Evolutionary conservation across 768 basidiomycete genomes (phyloP).

Genomic region (Trametes meyenii): DNA sequence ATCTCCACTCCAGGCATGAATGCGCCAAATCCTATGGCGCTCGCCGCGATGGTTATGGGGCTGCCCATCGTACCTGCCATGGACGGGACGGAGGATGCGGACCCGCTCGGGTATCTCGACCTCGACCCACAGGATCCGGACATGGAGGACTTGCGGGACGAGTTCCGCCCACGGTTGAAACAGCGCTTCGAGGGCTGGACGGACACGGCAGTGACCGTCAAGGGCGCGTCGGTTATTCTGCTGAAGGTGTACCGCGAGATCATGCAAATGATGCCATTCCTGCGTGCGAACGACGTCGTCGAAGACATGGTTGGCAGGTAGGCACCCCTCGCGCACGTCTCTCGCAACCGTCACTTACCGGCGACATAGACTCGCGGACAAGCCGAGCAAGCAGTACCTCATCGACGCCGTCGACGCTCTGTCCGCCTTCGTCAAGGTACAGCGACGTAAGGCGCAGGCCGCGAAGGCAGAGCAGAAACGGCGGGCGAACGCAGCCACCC

Average conservation of each 20-base stretch:
- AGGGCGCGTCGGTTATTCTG: constrained; percentile 42
- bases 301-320: constrained; percentile 60
- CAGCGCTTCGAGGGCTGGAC: constrained; percentile 62
- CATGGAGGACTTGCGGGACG: constrained; percentile 60
- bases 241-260: constrained; percentile 47
- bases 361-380: constrained; percentile 49
- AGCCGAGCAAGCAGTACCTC: constrained; percentile 55
- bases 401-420: constrained; percentile 54
- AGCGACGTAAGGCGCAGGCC: constrained; percentile 44
- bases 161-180: constrained; percentile 60
- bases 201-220: constrained; percentile 41
- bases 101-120: constrained; percentile 54
- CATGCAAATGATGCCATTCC: constrained; percentile 58
- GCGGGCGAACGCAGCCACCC: constrained; percentile 6
- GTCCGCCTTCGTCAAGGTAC: constrained; percentile 51
- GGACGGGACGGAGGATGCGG: constrained; percentile 45
- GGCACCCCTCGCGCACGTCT: constrained; percentile 18
- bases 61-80: constrained; percentile 44
- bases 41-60: constrained; percentile 69
- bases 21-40: constrained; percentile 53
- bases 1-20: constrained; percentile 43
- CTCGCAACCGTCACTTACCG: neutral
- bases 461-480: constrained; percentile 21
- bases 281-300: constrained; percentile 52
- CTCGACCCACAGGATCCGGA: constrained; percentile 56